Evolutionary conservation across 169 alveolate genomes (phyloP).

Genomic region (Nephromyces sp.): DNA sequence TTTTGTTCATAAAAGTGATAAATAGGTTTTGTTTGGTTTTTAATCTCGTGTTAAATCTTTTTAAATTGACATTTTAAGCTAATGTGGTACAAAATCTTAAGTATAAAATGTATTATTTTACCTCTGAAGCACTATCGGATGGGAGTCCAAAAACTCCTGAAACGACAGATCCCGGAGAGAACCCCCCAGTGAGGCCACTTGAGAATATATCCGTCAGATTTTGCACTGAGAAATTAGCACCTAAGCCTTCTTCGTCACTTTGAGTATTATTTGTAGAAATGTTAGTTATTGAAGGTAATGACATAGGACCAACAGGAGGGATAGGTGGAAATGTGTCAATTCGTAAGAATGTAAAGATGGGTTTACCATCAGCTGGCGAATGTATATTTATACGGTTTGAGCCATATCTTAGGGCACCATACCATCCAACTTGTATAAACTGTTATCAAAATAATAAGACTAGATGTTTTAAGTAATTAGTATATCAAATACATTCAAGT

Average conservation of each 20-base stretch:
- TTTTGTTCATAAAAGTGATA: too few relatives aligned
- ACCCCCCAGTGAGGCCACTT: neutral
- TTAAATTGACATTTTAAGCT: too few relatives aligned
- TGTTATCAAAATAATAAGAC: too few relatives aligned
- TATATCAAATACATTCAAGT: too few relatives aligned
- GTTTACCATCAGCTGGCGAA: slow-evolving; percentile 43
- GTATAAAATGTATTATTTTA: neutral
- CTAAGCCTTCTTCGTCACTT: neutral
- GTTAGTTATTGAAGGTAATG: neutral
- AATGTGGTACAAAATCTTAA: neutral
- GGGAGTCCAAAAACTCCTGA: neutral
- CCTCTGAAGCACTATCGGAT: neutral
- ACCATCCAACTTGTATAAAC: slow-evolving; percentile 47
- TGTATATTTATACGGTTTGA: slow-evolving; percentile 43
- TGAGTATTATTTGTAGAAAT: neutral
- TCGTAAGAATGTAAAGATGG: slow-evolving; percentile 17
- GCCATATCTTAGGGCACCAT: slow-evolving; percentile 47
- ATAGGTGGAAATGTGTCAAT: slow-evolving; percentile 14
- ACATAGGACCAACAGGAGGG: slow-evolving; percentile 1
- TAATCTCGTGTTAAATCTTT: too few relatives aligned
- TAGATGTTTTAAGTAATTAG: too few relatives aligned
- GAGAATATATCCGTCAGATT: neutral
- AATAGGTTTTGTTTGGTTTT: too few relatives aligned
- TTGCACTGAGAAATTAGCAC: too few relatives aligned
- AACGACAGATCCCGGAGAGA: neutral